Percentiles rank a stretch among this genome's conserved stretches.
phyloP scores from a whole-genome alignment of 2,329 filamentous ascomycete species.

The Xylariaceae sp. region DNA sequence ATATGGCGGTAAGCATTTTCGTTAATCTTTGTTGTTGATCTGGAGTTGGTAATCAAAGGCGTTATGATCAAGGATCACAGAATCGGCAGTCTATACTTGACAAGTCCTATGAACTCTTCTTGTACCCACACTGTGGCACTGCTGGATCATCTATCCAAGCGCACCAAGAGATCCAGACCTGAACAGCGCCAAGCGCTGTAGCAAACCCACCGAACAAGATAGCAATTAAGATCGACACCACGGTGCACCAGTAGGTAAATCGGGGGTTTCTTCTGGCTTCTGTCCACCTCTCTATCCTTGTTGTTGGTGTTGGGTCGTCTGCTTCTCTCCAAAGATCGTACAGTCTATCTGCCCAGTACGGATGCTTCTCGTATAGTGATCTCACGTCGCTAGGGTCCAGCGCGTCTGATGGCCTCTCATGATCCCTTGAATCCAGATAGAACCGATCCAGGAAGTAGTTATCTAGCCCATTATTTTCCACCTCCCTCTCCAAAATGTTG shows the following conservation, averaged over 20 bases:
- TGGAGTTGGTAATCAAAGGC: too few relatives aligned
- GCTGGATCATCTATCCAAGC: conserved; percentile 3
- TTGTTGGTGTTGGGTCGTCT: conserved; percentile 18
- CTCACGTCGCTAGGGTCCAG: not conserved
- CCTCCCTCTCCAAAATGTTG: not conserved
- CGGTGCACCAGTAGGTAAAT: conserved; percentile 14
- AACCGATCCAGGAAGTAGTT: conserved; percentile 1
- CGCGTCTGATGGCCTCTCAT: not conserved
- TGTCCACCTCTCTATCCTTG: conserved; percentile 9
- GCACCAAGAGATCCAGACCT: conserved; percentile 15
- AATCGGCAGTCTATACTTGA: too few relatives aligned
- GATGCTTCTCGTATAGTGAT: conserved; percentile 6
- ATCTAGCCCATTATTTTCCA: not conserved
- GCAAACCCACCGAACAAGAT: conserved; percentile 3
- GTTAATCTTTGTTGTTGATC: not conserved
- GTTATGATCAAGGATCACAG: too few relatives aligned
- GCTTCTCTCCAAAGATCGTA: conserved; percentile 14
- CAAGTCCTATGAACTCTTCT: not conserved
- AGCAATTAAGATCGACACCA: conserved; percentile 11
- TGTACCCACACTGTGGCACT: conserved; percentile 4
- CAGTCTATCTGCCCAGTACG: conserved; percentile 15
- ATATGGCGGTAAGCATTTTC: not conserved
- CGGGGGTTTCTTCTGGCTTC: conserved; percentile 14
- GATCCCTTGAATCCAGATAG: not conserved
- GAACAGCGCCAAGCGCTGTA: not conserved